Evolutionary conservation across 257 asterid genomes (phyloP).

Genomic region (Solanum chilense): DNA sequence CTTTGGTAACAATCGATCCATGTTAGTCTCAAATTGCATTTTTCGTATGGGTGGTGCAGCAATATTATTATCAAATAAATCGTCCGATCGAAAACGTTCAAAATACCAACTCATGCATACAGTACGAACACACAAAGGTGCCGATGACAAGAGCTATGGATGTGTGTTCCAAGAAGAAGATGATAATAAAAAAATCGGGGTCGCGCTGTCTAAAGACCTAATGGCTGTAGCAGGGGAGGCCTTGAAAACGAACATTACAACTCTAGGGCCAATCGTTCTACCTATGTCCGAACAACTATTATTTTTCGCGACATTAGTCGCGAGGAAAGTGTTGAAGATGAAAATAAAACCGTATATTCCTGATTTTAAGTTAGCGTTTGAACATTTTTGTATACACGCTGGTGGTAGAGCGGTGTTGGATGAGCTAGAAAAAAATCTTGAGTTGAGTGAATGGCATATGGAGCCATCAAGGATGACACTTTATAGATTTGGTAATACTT

Average conservation of each 20-base stretch:
- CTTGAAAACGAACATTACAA: constrained; percentile 33
- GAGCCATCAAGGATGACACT: constrained; percentile 56
- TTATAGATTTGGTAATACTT: constrained; percentile 39
- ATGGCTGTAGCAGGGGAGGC: constrained; percentile 50
- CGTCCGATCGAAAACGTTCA: constrained; percentile 28
- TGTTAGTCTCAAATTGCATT: constrained; percentile 60
- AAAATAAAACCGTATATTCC: constrained; percentile 38
- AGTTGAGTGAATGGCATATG: constrained; percentile 37
- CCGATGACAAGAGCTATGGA: constrained; percentile 46
- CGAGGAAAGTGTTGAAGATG: constrained; percentile 33
- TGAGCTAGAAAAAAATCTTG: constrained; percentile 34
- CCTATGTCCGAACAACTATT: constrained; percentile 54
- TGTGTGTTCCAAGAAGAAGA: constrained; percentile 62
- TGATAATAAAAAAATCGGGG: constrained; percentile 15
- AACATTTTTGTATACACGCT: constrained; percentile 45
- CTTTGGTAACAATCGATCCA: constrained; percentile 55
- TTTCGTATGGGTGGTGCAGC: constrained; percentile 80
- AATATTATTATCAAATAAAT: constrained; percentile 48
- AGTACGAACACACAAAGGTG: constrained; percentile 57
- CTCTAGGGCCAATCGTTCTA: constrained; percentile 49
- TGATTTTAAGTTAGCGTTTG: constrained; percentile 40
- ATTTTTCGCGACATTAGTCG: constrained; percentile 35
- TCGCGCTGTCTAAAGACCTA: constrained; percentile 36
- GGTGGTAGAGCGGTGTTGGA: constrained; percentile 46
- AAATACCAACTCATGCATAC: constrained; percentile 58